A percentile compares a stretch with the other conserved stretches of the same genome.
These are phyloP conservation scores for Lactarius indigo DNA, from an alignment of 768 basidiomycete genomes.

Conservation along the genomic window DNA sequence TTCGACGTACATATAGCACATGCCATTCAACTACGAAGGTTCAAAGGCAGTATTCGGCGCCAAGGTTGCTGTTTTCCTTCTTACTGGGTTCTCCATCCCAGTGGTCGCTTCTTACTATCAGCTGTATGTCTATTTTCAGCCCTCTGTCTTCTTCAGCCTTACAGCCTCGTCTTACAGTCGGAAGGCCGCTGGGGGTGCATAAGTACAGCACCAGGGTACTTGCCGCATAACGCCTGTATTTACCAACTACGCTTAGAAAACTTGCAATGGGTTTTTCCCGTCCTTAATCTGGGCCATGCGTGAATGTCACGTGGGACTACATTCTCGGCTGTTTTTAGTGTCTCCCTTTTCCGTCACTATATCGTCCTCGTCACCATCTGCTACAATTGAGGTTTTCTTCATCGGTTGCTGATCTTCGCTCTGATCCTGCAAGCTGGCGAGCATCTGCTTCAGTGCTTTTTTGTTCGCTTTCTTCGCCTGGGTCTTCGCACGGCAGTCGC, in stretches of 20 bases:
- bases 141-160: background rate
- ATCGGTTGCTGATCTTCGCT: slow-evolving; percentile 21
- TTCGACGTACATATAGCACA: slow-evolving; percentile 15
- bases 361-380: slow-evolving; percentile 7
- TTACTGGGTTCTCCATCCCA: slow-evolving; percentile 25
- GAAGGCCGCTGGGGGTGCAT: background rate
- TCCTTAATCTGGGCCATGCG: background rate
- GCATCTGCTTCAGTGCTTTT: slow-evolving; percentile 36
- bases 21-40: slow-evolving; percentile 24
- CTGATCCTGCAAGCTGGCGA: slow-evolving; percentile 28
- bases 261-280: background rate
- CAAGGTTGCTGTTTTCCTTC: slow-evolving; percentile 22
- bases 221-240: background rate
- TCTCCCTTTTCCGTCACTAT: background rate
- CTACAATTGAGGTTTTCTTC: slow-evolving; percentile 1
- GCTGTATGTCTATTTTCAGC: slow-evolving; percentile 26
- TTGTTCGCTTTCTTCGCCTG: slow-evolving; percentile 37
- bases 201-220: background rate
- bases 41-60: slow-evolving; percentile 18
- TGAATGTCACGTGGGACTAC: slow-evolving; percentile 7
- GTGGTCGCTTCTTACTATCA: slow-evolving; percentile 27
- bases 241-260: slow-evolving; percentile 4
- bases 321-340: background rate
- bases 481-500: slow-evolving; percentile 54
- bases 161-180: slow-evolving; percentile 2